phyloP scores from a whole-genome alignment of 768 basidiomycete species.

The Tricholoma furcatifolium region DNA sequence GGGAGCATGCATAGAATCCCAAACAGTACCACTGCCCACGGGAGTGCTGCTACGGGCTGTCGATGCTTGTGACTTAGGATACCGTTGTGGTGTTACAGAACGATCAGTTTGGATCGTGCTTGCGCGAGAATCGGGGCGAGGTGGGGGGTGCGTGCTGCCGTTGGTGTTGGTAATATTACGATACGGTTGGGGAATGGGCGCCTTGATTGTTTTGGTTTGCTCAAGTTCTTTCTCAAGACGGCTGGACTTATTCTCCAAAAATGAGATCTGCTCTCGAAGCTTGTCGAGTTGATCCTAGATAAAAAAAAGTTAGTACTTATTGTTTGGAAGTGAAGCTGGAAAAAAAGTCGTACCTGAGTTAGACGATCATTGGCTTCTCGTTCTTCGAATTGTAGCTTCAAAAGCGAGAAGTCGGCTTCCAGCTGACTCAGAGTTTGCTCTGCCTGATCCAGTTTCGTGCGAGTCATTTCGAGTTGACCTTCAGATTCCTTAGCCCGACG shows the following conservation, averaged over 20 bases:
- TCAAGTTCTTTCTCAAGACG: conserved; percentile 60
- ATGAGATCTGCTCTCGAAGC: conserved; percentile 62
- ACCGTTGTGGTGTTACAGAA: conserved; percentile 49
- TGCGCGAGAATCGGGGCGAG: conserved; percentile 74
- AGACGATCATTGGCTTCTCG: conserved; percentile 69
- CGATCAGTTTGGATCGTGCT: conserved; percentile 60
- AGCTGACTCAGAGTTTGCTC: conserved; percentile 66
- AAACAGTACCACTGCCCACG: conserved; percentile 47
- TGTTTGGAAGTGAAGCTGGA: conserved; percentile 3
- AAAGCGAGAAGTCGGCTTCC: conserved; percentile 67
- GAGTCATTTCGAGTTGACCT: conserved; percentile 55
- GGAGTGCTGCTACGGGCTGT: conserved; percentile 45
- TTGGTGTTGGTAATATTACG: conserved; percentile 43
- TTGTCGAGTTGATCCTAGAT: conserved; percentile 69
- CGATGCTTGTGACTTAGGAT: conserved; percentile 30
- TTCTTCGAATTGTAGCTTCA: conserved; percentile 74
- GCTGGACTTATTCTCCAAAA: conserved; percentile 58
- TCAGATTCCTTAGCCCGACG: conserved; percentile 71
- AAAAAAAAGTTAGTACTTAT: conserved; percentile 3
- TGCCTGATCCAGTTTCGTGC: conserved; percentile 61
- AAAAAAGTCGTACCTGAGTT: conserved; percentile 47
- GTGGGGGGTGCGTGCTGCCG: conserved; percentile 42
- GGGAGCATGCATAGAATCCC: conserved; percentile 69
- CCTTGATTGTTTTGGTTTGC: conserved; percentile 36
- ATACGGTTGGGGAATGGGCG: conserved; percentile 32